Evolutionary conservation across 768 basidiomycete genomes (phyloP).

Genomic region (Gautieria morchelliformis): DNA sequence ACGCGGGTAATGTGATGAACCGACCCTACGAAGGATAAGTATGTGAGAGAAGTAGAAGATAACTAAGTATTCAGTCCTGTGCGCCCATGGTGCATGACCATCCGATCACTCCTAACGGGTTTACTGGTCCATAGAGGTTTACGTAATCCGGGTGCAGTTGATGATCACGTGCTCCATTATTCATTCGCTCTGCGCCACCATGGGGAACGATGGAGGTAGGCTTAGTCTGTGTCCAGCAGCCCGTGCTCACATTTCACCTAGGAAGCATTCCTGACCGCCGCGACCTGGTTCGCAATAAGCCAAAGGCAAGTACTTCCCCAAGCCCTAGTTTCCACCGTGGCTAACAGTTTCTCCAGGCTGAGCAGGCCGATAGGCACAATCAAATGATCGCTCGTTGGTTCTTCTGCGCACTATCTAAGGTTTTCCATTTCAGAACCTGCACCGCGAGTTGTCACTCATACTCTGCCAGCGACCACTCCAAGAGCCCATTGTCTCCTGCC

Average conservation of each 20-base stretch:
- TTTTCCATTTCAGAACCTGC: constrained; percentile 23
- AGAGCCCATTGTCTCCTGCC: constrained; percentile 86
- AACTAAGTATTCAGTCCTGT: no score
- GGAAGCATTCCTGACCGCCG: constrained; percentile 81
- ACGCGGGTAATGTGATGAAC: no score
- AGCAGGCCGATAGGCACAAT: constrained; percentile 86
- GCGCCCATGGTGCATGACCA: no score
- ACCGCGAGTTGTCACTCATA: neutral
- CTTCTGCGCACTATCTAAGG: constrained; percentile 94
- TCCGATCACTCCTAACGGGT: no score
- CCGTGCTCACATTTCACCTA: neutral
- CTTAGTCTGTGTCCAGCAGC: no score
- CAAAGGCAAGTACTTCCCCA: constrained; percentile 45
- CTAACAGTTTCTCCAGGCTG: constrained; percentile 35
- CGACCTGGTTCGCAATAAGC: constrained; percentile 64
- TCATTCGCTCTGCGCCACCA: constrained; percentile 17
- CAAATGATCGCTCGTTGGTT: constrained; percentile 83
- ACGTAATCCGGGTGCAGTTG: no score
- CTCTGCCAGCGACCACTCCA: constrained; percentile 60
- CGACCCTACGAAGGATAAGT: no score
- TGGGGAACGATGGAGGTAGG: constrained; percentile 71
- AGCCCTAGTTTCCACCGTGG: neutral
- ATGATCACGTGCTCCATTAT: neutral
- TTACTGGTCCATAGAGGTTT: no score
- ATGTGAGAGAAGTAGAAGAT: no score